phyloP scores from a whole-genome alignment of 2,329 filamentous ascomycete species.

The Bertia moriformis region DNA sequence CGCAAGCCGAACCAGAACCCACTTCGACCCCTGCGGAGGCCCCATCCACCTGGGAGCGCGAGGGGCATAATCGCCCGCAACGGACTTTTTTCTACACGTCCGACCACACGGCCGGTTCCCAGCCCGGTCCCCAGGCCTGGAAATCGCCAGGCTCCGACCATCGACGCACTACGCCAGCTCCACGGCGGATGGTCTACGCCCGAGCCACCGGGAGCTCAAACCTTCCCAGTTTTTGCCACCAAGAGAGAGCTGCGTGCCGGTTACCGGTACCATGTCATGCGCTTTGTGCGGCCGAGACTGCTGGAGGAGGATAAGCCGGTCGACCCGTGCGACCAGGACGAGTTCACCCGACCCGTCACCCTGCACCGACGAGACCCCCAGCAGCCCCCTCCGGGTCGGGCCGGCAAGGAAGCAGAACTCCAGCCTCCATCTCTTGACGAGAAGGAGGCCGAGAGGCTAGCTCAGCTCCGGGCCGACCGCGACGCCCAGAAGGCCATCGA shows the following conservation, averaged over 20 bases:
- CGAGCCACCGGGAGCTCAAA: slow-evolving; percentile 21
- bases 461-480: slow-evolving; percentile 62
- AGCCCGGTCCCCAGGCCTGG: not conserved
- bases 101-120: too few species aligned
- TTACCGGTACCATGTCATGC: slow-evolving; percentile 75
- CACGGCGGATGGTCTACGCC: slow-evolving; percentile 44
- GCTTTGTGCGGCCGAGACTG: slow-evolving; percentile 38
- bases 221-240: slow-evolving; percentile 63
- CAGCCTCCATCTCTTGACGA: slow-evolving; percentile 30
- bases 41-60: too few species aligned
- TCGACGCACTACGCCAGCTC: slow-evolving; percentile 25
- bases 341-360: slow-evolving; percentile 78
- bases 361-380: slow-evolving; percentile 79
- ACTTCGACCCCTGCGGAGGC: too few species aligned
- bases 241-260: slow-evolving; percentile 69
- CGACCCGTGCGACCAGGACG: slow-evolving; percentile 54
- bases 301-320: slow-evolving; percentile 38
- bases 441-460: slow-evolving; percentile 46
- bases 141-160: slow-evolving; percentile 9
- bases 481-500: slow-evolving; percentile 78
- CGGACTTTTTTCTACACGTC: too few species aligned
- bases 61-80: too few species aligned
- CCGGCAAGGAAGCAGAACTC: slow-evolving; percentile 42
- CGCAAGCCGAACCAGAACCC: too few species aligned
- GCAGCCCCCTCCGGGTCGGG: slow-evolving; percentile 47